A percentile compares a stretch with the other conserved stretches of the same genome.
These are phyloP conservation scores for Geranomyces variabilis DNA, from an alignment of 192 early-diverging fungal species.

Conservation along the genomic window DNA sequence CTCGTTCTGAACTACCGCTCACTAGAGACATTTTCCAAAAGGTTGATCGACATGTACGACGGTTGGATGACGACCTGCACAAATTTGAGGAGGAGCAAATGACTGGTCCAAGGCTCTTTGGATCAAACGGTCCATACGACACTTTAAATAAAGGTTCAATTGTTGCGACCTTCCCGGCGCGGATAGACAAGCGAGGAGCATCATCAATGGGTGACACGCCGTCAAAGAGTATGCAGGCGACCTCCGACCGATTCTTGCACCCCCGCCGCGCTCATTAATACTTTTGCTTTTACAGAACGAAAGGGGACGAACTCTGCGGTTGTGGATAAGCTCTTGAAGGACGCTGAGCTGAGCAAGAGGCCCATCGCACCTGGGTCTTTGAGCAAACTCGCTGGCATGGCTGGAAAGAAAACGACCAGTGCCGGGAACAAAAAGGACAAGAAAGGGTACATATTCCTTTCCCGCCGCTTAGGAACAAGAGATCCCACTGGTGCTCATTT, in stretches of 20 bases:
- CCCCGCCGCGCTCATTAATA: not conserved
- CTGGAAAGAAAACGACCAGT: not conserved
- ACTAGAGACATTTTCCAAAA: slow-evolving; percentile 23
- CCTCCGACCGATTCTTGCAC: not conserved
- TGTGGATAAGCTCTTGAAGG: not conserved
- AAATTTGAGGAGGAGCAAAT: slow-evolving; percentile 93
- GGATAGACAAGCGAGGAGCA: not conserved
- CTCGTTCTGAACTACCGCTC: not conserved
- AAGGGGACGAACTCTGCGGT: not conserved
- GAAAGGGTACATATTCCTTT: slow-evolving; percentile 5
- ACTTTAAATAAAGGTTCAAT: not conserved
- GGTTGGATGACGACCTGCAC: slow-evolving; percentile 87
- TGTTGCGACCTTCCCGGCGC: not conserved
- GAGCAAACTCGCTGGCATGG: not conserved
- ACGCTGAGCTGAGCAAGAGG: not conserved
- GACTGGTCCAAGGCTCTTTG: slow-evolving; percentile 50
- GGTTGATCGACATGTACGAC: slow-evolving; percentile 86
- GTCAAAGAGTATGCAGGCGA: slow-evolving; percentile 6
- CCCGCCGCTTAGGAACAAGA: not conserved
- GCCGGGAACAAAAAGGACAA: not conserved
- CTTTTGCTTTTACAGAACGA: not conserved
- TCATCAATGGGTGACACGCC: not conserved
- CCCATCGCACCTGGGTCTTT: not conserved
- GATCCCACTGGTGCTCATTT: not conserved
- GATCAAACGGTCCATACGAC: not conserved